Evolutionary conservation across 768 basidiomycete genomes (phyloP).

Genomic region (Macrocybe gigantea): DNA sequence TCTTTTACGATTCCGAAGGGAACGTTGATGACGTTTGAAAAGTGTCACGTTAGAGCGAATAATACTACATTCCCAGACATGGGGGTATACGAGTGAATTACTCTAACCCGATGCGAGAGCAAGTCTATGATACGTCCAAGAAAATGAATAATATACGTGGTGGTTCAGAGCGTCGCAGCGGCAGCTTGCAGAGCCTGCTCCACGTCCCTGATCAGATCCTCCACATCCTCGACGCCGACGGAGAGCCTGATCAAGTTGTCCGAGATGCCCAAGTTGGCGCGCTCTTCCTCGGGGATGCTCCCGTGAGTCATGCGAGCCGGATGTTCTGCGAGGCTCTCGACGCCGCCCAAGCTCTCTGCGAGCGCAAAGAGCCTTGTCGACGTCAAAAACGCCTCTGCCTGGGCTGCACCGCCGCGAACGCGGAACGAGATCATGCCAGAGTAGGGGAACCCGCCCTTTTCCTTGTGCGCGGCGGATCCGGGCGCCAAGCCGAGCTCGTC

Average conservation of each 20-base stretch:
- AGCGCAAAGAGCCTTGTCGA: slow-evolving; percentile 65
- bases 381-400: slow-evolving; percentile 66
- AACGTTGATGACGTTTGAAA: neutral
- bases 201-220: slow-evolving; percentile 75
- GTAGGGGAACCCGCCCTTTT: slow-evolving; percentile 67
- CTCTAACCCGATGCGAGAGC: too few species aligned
- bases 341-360: slow-evolving; percentile 88
- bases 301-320: slow-evolving; percentile 90
- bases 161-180: slow-evolving; percentile 1
- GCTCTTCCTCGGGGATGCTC: slow-evolving; percentile 61
- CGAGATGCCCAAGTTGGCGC: slow-evolving; percentile 68
- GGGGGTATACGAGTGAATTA: too few species aligned
- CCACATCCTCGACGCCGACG: slow-evolving; percentile 84
- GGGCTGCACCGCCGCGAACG: slow-evolving; percentile 49
- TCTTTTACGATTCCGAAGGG: slow-evolving; percentile 9
- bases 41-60: too few species aligned
- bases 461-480: slow-evolving; percentile 20
- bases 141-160: too few species aligned
- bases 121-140: too few species aligned
- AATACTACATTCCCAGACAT: too few species aligned
- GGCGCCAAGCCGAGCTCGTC: slow-evolving; percentile 24
- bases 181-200: slow-evolving; percentile 54
- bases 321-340: slow-evolving; percentile 86
- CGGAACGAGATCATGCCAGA: slow-evolving; percentile 87
- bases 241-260: slow-evolving; percentile 74